A percentile compares a stretch with the other conserved stretches of the same genome.
These are phyloP conservation scores for Pouteria glomerata DNA, from an alignment of 148 eudicot species.

Conservation along the genomic window DNA sequence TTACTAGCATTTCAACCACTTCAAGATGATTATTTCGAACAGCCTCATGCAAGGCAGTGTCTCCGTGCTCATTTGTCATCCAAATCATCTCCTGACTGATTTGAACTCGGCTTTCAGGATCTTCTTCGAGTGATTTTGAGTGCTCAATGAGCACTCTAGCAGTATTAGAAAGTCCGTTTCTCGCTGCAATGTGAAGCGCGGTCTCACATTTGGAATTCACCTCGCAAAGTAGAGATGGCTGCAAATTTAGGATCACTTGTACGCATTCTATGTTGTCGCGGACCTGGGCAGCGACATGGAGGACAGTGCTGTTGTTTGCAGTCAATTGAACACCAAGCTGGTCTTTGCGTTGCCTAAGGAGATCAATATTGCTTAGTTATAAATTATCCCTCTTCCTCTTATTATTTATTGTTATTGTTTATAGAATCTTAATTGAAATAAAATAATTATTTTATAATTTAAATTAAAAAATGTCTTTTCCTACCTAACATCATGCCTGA, in stretches of 20 bases:
- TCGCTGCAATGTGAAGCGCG: background rate
- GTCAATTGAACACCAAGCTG: background rate
- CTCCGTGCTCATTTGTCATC: background rate
- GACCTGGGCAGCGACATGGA: background rate
- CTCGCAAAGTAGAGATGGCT: background rate
- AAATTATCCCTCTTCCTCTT: too few species aligned
- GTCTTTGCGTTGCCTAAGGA: background rate
- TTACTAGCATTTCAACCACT: background rate
- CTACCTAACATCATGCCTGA: too few species aligned
- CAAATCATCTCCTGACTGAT: background rate
- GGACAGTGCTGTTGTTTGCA: background rate
- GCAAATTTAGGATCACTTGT: background rate
- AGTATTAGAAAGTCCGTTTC: background rate
- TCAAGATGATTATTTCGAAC: background rate
- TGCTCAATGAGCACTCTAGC: background rate
- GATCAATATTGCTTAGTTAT: background rate
- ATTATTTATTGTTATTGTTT: too few species aligned
- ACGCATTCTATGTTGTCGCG: background rate
- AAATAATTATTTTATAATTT: too few species aligned
- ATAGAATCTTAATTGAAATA: too few species aligned
- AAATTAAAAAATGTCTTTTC: too few species aligned
- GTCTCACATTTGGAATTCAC: background rate
- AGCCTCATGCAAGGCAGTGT: constrained; percentile 5
- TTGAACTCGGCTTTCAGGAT: background rate
- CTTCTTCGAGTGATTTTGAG: background rate